Evolutionary conservation across 352 stramenopile genomes (phyloP).

Genomic region (Phytophthora citrophthora): DNA sequence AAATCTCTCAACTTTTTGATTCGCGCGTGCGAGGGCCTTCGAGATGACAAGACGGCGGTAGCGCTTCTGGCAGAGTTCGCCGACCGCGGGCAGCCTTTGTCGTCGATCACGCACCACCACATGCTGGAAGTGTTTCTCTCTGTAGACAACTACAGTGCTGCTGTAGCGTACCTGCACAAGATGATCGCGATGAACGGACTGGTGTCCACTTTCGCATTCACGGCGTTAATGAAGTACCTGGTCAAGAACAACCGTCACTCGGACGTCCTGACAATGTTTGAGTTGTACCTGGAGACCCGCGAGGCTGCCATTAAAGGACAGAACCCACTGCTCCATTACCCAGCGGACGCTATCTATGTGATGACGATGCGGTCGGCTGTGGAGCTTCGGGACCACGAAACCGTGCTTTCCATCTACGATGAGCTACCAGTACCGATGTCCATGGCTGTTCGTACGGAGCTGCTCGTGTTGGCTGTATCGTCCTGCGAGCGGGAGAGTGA

Average conservation of each 20-base stretch:
- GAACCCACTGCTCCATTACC: slow-evolving; percentile 71
- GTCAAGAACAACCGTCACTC: slow-evolving; percentile 39
- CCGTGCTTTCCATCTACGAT: slow-evolving; percentile 67
- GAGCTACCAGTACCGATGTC: slow-evolving; percentile 49
- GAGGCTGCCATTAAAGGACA: slow-evolving; percentile 47
- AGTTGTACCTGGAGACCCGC: slow-evolving; percentile 63
- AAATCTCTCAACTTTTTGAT: slow-evolving; percentile 87
- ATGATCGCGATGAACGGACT: slow-evolving; percentile 44
- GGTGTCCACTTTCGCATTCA: slow-evolving; percentile 78
- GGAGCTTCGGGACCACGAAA: slow-evolving; percentile 59
- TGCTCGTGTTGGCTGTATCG: slow-evolving; percentile 54
- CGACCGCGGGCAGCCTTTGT: slow-evolving; percentile 55
- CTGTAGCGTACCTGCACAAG: slow-evolving; percentile 62
- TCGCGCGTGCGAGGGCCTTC: slow-evolving; percentile 57
- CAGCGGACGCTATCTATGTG: slow-evolving; percentile 69
- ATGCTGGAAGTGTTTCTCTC: slow-evolving; percentile 70
- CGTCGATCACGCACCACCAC: slow-evolving; percentile 78
- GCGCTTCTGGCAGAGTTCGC: slow-evolving; percentile 70
- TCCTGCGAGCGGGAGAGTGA: slow-evolving; percentile 72
- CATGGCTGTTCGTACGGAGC: slow-evolving; percentile 57
- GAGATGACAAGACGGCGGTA: slow-evolving; percentile 54
- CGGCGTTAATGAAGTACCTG: slow-evolving; percentile 75
- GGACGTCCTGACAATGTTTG: slow-evolving; percentile 64
- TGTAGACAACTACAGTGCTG: slow-evolving; percentile 55
- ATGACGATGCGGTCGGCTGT: slow-evolving; percentile 59